Percentiles rank a stretch among this genome's conserved stretches.
phyloP scores from a whole-genome alignment of 2,329 filamentous ascomycete genomes.

The Mariannaea elegans region DNA sequence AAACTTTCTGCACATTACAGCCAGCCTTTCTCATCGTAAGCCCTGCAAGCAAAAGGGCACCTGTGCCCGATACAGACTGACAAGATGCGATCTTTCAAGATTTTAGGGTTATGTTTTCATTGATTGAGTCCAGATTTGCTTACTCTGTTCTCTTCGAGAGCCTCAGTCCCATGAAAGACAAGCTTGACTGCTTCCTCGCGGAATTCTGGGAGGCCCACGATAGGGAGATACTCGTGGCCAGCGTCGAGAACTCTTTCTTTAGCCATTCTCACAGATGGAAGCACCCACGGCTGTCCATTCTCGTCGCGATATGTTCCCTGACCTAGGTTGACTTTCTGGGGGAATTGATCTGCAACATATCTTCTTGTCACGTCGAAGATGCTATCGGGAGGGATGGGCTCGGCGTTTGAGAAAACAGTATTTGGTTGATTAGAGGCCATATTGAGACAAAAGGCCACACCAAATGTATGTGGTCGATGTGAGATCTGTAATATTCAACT shows the following conservation, averaged over 20 bases:
- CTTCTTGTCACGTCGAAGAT: conserved; percentile 21
- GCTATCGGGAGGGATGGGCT: conserved; percentile 14
- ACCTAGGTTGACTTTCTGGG: conserved; percentile 17
- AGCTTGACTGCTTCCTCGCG: conserved; percentile 33
- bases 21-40: conserved; percentile 42
- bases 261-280: conserved; percentile 17
- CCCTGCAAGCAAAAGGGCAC: conserved; percentile 48
- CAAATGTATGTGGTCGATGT: too few relatives aligned
- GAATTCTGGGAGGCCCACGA: conserved; percentile 9
- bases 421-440: neutral
- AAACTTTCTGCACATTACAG: conserved; percentile 41
- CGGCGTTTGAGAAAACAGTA: conserved; percentile 8
- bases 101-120: conserved; percentile 34
- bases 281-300: conserved; percentile 17
- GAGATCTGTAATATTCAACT: too few relatives aligned
- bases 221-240: conserved; percentile 18
- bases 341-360: conserved; percentile 7
- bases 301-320: conserved; percentile 19
- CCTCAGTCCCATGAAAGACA: conserved; percentile 40
- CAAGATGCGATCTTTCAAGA: conserved; percentile 44
- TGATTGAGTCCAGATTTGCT: conserved; percentile 34
- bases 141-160: conserved; percentile 41
- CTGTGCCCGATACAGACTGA: conserved; percentile 53
- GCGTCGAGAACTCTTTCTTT: conserved; percentile 11
- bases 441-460: neutral